Percentiles rank a stretch among this genome's conserved stretches.
phyloP scores from a whole-genome alignment of 2,329 filamentous ascomycete genomes.

The Plectosphaerella cucumerina region DNA sequence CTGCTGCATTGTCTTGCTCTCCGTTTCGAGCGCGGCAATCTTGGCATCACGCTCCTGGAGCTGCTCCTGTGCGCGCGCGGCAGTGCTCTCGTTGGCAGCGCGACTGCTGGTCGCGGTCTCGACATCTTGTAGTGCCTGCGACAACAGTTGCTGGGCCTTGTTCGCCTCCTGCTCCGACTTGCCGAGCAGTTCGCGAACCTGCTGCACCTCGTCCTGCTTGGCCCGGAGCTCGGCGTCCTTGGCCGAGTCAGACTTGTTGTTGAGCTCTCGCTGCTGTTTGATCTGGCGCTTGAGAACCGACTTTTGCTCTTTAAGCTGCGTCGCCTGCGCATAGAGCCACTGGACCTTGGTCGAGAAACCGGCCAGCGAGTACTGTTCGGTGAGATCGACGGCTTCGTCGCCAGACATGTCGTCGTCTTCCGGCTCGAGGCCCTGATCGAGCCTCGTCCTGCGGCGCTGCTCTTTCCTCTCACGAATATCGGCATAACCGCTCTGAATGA shows the following conservation, averaged over 20 bases:
- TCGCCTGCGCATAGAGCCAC: constrained; percentile 72
- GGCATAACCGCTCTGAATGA: constrained; percentile 50
- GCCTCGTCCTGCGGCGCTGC: constrained; percentile 46
- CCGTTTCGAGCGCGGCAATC: constrained; percentile 35
- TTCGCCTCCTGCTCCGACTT: constrained; percentile 32
- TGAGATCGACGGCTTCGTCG: constrained; percentile 53
- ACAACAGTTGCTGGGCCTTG: constrained; percentile 43
- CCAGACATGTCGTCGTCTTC: constrained; percentile 61
- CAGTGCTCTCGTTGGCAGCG: constrained; percentile 15
- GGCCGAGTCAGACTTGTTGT: constrained; percentile 76
- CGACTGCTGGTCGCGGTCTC: constrained; percentile 25
- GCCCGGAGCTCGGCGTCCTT: constrained; percentile 61
- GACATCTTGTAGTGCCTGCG: constrained; percentile 42
- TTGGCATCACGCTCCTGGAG: constrained; percentile 31
- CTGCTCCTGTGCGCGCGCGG: constrained; percentile 10
- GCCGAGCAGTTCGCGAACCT: constrained; percentile 25
- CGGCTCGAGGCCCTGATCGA: constrained; percentile 52
- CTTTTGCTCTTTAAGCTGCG: constrained; percentile 79
- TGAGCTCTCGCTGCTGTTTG: constrained; percentile 90
- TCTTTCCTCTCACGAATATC: constrained; percentile 51
- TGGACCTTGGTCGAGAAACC: constrained; percentile 78
- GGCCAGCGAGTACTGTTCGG: constrained; percentile 64
- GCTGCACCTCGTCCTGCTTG: constrained; percentile 53
- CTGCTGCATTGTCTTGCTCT: constrained; percentile 33
- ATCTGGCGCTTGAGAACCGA: constrained; percentile 86